These are phyloP conservation scores for Tetrahymena elliotti DNA, from an alignment of 73 alveolate genomes.

Conservation along the genomic window DNA sequence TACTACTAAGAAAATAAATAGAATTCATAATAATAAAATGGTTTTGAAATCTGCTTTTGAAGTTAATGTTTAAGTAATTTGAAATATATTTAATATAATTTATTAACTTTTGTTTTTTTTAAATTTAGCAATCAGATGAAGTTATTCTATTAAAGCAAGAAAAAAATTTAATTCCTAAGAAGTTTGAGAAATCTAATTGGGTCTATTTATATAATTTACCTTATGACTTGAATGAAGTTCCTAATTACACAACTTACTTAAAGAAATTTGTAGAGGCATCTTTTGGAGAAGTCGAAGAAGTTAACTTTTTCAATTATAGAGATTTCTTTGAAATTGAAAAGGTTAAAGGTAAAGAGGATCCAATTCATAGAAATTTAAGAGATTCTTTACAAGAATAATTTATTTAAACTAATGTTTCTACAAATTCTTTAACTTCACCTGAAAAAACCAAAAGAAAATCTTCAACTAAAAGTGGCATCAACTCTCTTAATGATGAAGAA, in stretches of 20 bases:
- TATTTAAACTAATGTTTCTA: not conserved
- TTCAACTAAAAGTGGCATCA: not conserved
- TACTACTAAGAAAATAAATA: not conserved
- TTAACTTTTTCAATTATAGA: not conserved
- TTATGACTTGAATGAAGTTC: not conserved
- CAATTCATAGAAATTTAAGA: not conserved
- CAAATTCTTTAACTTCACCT: not conserved
- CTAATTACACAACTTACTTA: not conserved
- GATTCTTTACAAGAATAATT: not conserved
- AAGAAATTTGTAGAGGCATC: not conserved
- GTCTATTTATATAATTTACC: not conserved
- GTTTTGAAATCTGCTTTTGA: not conserved
- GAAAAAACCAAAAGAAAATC: not conserved
- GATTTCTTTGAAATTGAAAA: not conserved
- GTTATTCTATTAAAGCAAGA: not conserved
- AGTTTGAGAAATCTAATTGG: not conserved
- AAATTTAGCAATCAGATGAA: not conserved
- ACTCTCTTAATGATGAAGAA: not conserved
- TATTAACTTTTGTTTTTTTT: not conserved
- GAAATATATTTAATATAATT: not conserved
- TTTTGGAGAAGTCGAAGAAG: not conserved
- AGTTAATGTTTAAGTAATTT: not conserved
- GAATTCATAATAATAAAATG: not conserved
- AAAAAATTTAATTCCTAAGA: not conserved
- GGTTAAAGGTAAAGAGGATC: not conserved